Evolutionary conservation across 495 filamentous ascomycete species (phyloP), one percentile per base, ranked within the genome.

Genomic region (Lindgomyces ingoldianus): DNA sequence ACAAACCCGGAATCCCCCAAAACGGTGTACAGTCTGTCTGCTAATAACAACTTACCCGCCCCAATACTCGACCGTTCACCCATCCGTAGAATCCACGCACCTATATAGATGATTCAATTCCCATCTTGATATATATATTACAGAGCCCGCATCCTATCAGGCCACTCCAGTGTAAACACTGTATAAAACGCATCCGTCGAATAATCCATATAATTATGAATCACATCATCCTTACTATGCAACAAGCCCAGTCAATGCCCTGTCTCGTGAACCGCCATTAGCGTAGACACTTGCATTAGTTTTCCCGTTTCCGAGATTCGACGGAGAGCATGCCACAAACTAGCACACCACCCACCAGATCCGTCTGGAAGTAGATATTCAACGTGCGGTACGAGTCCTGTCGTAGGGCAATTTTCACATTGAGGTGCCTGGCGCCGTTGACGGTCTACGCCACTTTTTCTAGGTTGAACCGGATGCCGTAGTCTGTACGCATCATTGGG

Each of bases 181-280:
- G 58, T 58, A 68, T 77, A 77, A 54, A 70, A 78, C 72, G 74
- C 70, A 81, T 87, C 84, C 48, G 79, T 79, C 4, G 78, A 80
- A 65, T 87, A 87, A 70, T 88, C 85, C 84, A 88, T 87, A 69
- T 78, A 86, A 71, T 87, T 87, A 65, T 82, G 82, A 65, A 88
- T 85, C 22, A 85, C 80, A 71, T 67, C 64, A n/a, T 58, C 25
- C 33, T 53, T 53, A 0, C 83, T 85, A 71, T 89, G 86, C 74
- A 81, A 80, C 26, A 88, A 76, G 47, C 84, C 82, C 53, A 88
- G 76, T 84, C 85, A 88, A 75, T 89, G 86, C 18, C 85, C 86
- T 47, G 84, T 78, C 76, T 88, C 87, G 76, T 89, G 86, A 33
- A 82, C 87, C 86, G 68, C 88, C 87, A 53, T 67, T 57, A 69